Evolutionary conservation across 1,284 basidiomycete species (phyloP).

Genomic region (Neolentinus lepideus): DNA sequence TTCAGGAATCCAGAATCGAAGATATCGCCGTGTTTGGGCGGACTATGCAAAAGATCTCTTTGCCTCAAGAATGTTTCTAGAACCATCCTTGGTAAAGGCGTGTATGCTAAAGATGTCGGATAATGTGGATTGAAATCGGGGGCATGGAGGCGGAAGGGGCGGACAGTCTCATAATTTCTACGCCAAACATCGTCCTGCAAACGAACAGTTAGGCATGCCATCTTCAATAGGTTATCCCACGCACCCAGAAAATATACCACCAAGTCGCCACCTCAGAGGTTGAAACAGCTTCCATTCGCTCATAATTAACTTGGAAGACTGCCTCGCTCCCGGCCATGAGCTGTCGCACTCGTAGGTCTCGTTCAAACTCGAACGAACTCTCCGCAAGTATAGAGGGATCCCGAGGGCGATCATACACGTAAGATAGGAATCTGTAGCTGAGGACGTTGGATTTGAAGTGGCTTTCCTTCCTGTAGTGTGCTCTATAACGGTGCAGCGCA

Average conservation of each 20-base stretch:
- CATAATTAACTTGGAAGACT: constrained; percentile 49
- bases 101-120: constrained; percentile 69
- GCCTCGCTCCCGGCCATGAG: constrained; percentile 43
- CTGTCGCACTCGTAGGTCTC: constrained; percentile 46
- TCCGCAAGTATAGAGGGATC: constrained; percentile 36
- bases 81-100: constrained; percentile 57
- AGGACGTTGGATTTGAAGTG: constrained; percentile 49
- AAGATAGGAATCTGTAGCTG: constrained; percentile 61
- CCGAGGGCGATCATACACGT: constrained; percentile 52
- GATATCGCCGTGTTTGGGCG: constrained; percentile 39
- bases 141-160: constrained; percentile 37
- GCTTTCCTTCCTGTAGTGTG: constrained; percentile 42
- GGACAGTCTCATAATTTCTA: constrained; percentile 52
- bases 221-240: constrained; percentile 14
- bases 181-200: constrained; percentile 67
- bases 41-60: constrained; percentile 49
- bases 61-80: constrained; percentile 63
- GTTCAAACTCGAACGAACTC: constrained; percentile 41
- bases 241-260: constrained; percentile 82
- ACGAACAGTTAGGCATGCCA: neutral
- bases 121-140: constrained; percentile 71
- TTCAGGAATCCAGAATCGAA: constrained; percentile 71
- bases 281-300: constrained; percentile 49
- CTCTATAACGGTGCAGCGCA: constrained; percentile 47
- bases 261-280: constrained; percentile 51